These are phyloP conservation scores for Botrytis deweyae DNA, from an alignment of 2,329 filamentous ascomycete genomes.

Conservation along the genomic window DNA sequence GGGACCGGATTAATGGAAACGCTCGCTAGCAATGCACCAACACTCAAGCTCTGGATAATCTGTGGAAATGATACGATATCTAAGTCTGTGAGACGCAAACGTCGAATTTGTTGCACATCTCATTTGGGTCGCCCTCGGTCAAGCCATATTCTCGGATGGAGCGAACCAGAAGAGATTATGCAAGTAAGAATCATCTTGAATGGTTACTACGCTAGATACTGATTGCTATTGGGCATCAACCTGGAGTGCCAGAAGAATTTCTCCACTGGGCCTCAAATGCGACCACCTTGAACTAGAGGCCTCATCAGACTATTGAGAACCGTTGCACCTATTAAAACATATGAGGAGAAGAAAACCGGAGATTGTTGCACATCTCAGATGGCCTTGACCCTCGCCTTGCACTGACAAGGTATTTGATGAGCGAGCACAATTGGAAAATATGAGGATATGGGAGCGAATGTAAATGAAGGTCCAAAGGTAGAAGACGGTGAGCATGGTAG, in stretches of 20 bases:
- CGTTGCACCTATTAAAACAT: not conserved
- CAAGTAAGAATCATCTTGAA: not conserved
- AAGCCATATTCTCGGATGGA: not conserved
- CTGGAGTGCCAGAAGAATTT: not conserved
- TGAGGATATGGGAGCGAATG: too few species aligned
- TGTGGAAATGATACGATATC: not conserved
- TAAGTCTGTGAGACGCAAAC: not conserved
- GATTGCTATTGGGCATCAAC: not conserved
- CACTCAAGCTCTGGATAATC: not conserved
- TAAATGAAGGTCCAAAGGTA: not conserved
- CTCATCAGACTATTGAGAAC: not conserved
- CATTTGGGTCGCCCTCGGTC: not conserved
- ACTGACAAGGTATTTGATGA: not conserved
- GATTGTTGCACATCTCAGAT: conserved; percentile 5
- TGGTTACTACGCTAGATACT: not conserved
- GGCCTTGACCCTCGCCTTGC: conserved; percentile 4
- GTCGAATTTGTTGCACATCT: not conserved
- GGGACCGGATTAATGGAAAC: too few species aligned
- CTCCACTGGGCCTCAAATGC: not conserved
- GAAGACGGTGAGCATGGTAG: not conserved
- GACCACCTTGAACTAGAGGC: not conserved
- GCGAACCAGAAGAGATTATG: not conserved
- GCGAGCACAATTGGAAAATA: not conserved
- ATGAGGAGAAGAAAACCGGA: not conserved
- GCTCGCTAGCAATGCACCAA: not conserved